phyloP scores from a whole-genome alignment of 108 stramenopile species.

The Nitzschia inconspicua region DNA sequence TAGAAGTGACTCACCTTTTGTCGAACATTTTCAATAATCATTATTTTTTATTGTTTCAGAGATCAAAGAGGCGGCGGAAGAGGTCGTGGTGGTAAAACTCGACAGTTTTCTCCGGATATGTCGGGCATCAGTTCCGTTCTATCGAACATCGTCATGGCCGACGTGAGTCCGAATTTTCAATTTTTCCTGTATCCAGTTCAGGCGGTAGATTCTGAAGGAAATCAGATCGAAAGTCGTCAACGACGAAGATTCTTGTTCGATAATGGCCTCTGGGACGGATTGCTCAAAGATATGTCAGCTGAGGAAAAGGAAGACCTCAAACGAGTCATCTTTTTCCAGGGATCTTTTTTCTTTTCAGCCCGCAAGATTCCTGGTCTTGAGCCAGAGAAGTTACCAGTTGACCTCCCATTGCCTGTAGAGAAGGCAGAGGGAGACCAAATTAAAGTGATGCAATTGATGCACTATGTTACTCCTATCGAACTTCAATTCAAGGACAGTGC shows the following conservation, averaged over 20 bases:
- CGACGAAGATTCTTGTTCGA: constrained; percentile 42
- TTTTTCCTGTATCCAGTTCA: constrained; percentile 50
- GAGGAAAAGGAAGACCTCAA: constrained; percentile 25
- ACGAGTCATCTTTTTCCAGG: constrained; percentile 38
- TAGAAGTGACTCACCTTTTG: too few species aligned
- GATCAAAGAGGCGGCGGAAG: constrained; percentile 25
- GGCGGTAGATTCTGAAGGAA: constrained; percentile 17
- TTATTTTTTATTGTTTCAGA: too few species aligned
- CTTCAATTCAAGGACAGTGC: background rate
- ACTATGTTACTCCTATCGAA: constrained; percentile 30
- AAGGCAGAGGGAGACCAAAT: constrained; percentile 52
- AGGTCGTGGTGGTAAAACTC: constrained; percentile 20
- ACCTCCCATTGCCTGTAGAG: constrained; percentile 17
- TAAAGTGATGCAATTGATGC: constrained; percentile 18
- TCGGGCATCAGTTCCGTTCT: constrained; percentile 21
- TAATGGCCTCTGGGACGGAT: constrained; percentile 36
- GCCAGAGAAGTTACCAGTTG: constrained; percentile 18
- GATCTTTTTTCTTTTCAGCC: constrained; percentile 41
- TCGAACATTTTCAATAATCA: too few species aligned
- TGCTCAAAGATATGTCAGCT: constrained; percentile 32
- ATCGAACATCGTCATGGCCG: constrained; percentile 34
- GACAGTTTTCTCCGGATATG: too few species aligned
- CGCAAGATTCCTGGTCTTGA: constrained; percentile 42
- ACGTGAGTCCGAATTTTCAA: constrained; percentile 33
- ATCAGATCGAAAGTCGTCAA: constrained; percentile 38